Conservation (phyloP, 1,284 basidiomycete genomes). For the Malassezia cuniculi region DNA sequence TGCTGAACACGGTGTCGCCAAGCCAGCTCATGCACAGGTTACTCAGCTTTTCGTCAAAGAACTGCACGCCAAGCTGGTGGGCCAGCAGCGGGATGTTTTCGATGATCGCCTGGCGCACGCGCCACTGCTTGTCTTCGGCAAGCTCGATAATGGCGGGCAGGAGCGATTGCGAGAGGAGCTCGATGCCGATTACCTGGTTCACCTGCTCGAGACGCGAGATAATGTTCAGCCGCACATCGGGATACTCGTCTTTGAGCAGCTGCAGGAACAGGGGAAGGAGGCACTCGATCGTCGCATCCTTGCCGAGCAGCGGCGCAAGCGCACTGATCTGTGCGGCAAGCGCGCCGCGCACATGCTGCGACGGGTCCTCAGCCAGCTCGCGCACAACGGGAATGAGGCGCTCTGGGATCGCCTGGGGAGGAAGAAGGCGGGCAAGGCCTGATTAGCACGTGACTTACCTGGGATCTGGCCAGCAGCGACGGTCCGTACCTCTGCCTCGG, state of each 20-base stretch:
- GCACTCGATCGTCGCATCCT: constrained; percentile 88
- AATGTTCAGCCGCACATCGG: constrained; percentile 92
- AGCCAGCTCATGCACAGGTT: constrained; percentile 99
- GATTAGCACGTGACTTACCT: constrained; percentile 51
- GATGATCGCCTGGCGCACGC: constrained; percentile 97
- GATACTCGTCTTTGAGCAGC: constrained; percentile 95
- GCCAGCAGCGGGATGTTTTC: constrained; percentile 95
- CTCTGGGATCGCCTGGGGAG: constrained; percentile 83
- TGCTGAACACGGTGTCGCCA: constrained; percentile 95
- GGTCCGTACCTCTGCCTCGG: constrained; percentile 95
- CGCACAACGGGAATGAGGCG: constrained; percentile 91
- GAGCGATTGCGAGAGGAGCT: constrained; percentile 83
- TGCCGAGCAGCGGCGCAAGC: constrained; percentile 86
- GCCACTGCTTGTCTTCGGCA: constrained; percentile 99
- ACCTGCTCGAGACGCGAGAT: constrained; percentile 98
- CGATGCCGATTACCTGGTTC: constrained; percentile 92
- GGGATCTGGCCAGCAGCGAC: constrained; percentile 92
- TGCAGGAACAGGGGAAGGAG: constrained; percentile 92
- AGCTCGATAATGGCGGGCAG: constrained; percentile 95
- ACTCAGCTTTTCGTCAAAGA: constrained; percentile 95
- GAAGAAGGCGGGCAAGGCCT: constrained; percentile 91
- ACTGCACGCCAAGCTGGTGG: constrained; percentile 85
- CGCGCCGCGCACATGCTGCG: constrained; percentile 92
- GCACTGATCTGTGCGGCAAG: constrained; percentile 93
- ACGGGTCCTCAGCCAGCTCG: constrained; percentile 81